A percentile compares a stretch with the other conserved stretches of the same genome.
phyloP scores from a whole-genome alignment of 2,329 filamentous ascomycete species.

The Sclerotinia minor region DNA sequence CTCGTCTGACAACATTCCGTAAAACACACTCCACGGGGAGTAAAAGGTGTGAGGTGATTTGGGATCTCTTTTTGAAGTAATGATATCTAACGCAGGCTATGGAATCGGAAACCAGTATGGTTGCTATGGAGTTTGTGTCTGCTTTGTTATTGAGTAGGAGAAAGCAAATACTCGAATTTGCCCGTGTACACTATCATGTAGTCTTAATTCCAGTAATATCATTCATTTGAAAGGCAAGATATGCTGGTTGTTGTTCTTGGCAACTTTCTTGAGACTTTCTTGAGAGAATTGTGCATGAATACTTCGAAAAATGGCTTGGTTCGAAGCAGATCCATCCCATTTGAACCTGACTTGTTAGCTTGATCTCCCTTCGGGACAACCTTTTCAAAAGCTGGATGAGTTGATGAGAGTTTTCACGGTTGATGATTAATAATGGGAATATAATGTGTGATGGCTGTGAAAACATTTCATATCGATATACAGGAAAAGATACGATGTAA shows the following conservation, averaged over 20 bases:
- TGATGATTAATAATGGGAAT: neutral
- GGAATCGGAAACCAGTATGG: neutral
- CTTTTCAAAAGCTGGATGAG: neutral
- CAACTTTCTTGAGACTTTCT: neutral
- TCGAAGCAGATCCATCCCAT: neutral
- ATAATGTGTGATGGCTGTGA: neutral
- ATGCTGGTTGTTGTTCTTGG: neutral
- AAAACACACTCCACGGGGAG: neutral
- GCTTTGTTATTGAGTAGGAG: neutral
- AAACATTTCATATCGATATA: neutral
- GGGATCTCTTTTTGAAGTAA: neutral
- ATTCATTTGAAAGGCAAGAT: neutral
- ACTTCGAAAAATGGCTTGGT: neutral
- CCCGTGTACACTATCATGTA: constrained; percentile 24
- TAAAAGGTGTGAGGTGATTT: neutral
- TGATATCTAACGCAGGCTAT: constrained; percentile 3
- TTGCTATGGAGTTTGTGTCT: neutral
- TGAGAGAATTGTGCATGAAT: neutral
- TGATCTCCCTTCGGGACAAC: neutral
- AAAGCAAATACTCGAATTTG: constrained; percentile 11
- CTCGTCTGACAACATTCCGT: neutral
- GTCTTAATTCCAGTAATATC: neutral
- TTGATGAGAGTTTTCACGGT: neutral
- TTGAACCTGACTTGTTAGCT: neutral
- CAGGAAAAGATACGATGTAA: neutral